Evolutionary conservation across 495 filamentous ascomycete species (phyloP).

Genomic region (Peziza echinospora): DNA sequence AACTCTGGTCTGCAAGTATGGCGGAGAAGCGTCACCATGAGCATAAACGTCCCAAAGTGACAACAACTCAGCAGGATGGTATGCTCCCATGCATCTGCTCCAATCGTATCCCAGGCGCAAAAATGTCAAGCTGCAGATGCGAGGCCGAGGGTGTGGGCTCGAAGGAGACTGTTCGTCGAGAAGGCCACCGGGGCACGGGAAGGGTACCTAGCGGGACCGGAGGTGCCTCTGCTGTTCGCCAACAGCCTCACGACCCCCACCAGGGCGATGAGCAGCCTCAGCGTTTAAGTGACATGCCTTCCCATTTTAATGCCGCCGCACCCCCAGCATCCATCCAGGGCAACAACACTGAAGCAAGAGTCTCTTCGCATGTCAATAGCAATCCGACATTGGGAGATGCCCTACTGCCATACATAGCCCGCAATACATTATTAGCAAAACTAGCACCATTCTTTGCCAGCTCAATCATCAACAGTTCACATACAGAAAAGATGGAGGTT

Average conservation of each 20-base stretch:
- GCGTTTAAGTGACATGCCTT: no score
- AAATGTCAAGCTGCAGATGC: background rate
- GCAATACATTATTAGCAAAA: background rate
- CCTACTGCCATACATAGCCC: background rate
- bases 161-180: background rate
- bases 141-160: background rate
- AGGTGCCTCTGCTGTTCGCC: background rate
- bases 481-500: background rate
- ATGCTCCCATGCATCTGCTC: background rate
- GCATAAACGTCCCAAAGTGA: background rate
- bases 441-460: background rate
- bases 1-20: no score
- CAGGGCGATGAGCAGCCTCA: no score
- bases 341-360: background rate
- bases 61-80: background rate
- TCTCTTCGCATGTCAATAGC: background rate
- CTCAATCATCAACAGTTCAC: background rate
- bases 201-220: background rate
- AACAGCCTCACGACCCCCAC: background rate
- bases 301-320: background rate
- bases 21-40: background rate
- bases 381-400: background rate
- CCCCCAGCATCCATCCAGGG: background rate
- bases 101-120: background rate
- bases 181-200: background rate